These are phyloP conservation scores for Diplodia scrobiculata DNA, from an alignment of 2,329 filamentous ascomycete species.

Conservation along the genomic window DNA sequence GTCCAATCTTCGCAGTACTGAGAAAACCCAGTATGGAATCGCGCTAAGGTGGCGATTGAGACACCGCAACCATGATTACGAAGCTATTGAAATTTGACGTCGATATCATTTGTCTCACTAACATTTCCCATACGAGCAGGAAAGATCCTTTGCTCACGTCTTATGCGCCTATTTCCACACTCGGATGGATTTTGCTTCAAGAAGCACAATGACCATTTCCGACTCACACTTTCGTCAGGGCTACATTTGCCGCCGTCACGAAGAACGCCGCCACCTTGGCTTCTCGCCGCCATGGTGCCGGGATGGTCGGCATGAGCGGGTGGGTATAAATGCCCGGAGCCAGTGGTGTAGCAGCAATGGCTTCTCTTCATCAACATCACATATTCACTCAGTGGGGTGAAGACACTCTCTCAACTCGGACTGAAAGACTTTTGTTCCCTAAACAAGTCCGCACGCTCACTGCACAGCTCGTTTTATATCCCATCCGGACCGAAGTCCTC, in stretches of 20 bases:
- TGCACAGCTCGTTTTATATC: background rate
- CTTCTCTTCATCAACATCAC: background rate
- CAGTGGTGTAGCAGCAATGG: background rate
- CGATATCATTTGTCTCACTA: slow-evolving; percentile 2
- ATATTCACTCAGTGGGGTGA: background rate
- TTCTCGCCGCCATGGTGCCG: background rate
- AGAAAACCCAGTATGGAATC: background rate
- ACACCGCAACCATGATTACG: background rate
- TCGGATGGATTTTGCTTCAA: background rate
- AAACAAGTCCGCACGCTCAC: background rate
- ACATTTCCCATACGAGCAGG: background rate
- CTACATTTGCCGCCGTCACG: background rate
- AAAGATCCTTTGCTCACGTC: background rate
- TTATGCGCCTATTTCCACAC: background rate
- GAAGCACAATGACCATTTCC: too few relatives aligned
- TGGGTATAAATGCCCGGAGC: background rate
- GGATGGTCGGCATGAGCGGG: background rate
- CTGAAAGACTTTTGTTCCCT: background rate
- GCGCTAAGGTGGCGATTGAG: slow-evolving; percentile 9
- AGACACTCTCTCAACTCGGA: background rate
- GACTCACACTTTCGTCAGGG: background rate
- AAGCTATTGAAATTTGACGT: slow-evolving; percentile 1
- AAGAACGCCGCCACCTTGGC: background rate
- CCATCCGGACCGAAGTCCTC: background rate
- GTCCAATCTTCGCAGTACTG: background rate